Percentiles rank a stretch among this genome's conserved stretches.
phyloP scores from a whole-genome alignment of 345 rosid species.

The Syzygium aromaticum region DNA sequence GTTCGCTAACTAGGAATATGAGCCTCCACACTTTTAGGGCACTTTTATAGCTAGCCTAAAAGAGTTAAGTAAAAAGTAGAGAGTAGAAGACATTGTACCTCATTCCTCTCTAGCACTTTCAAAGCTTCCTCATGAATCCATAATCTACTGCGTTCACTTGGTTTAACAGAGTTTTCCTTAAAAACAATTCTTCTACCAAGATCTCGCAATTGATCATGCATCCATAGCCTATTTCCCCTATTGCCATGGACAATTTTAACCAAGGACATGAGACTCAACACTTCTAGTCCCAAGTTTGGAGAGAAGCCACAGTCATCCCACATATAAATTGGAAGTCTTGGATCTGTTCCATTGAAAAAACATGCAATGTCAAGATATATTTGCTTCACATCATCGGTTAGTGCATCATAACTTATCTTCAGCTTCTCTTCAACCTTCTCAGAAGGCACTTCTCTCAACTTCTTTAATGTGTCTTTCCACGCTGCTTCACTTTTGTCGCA shows the following conservation, averaged over 20 bases:
- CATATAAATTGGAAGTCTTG: neutral
- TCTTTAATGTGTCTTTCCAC: neutral
- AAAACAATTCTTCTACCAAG: neutral
- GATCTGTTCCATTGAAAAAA: neutral
- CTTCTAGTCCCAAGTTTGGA: neutral
- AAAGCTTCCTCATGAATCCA: neutral
- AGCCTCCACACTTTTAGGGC: neutral
- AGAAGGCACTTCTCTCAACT: neutral
- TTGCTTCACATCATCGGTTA: neutral
- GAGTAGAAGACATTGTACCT: neutral
- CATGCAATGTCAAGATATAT: neutral
- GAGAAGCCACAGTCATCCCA: conserved; percentile 4
- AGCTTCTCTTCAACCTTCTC: neutral
- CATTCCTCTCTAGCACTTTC: neutral
- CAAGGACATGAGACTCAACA: neutral
- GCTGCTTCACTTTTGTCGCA: neutral
- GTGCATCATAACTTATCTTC: neutral
- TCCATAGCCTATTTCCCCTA: neutral
- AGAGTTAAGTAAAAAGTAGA: neutral
- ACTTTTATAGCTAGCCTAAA: neutral
- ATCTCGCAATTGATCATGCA: neutral
- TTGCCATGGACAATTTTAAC: neutral
- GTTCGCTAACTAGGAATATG: neutral
- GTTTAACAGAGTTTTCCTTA: neutral
- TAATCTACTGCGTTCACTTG: neutral